phyloP scores from a whole-genome alignment of 129 eudicot species.

The Cynara cardunculus region DNA sequence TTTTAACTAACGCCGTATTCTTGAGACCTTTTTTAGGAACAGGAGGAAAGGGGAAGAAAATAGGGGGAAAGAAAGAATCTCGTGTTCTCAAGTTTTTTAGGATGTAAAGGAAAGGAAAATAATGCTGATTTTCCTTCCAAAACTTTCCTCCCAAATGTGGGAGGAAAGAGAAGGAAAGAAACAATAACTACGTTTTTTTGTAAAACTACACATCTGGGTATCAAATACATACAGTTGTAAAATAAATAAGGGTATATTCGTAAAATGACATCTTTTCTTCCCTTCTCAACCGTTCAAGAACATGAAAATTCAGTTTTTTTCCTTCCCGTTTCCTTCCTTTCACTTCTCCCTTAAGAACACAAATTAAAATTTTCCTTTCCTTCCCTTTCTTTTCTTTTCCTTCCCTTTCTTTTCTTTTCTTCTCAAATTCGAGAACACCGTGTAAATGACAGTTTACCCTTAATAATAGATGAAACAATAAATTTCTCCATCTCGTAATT shows the following conservation, averaged over 20 bases:
- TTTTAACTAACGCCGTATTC: neutral
- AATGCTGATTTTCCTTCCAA: neutral
- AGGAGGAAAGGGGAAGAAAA: no score
- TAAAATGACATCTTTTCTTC: neutral
- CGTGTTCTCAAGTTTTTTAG: neutral
- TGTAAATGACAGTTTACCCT: neutral
- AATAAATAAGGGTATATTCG: neutral
- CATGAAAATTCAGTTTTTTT: neutral
- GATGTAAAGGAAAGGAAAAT: neutral
- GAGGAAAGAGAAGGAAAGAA: neutral
- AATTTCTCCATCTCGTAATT: no score
- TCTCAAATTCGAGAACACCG: neutral
- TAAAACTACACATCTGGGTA: neutral
- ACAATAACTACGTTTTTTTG: neutral
- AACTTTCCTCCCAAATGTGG: no score
- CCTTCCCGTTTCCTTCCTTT: neutral
- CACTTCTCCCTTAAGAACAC: neutral
- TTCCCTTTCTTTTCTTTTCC: neutral
- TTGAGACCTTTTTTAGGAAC: neutral
- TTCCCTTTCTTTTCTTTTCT: neutral
- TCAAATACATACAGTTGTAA: neutral
- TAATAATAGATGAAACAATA: no score
- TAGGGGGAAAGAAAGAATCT: no score
- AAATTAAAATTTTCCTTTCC: neutral
- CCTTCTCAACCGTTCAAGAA: neutral